Base-by-base conservation (phyloP, 805 yeast genomes). In the Groenewaldozyma tartarivorans region DNA sequence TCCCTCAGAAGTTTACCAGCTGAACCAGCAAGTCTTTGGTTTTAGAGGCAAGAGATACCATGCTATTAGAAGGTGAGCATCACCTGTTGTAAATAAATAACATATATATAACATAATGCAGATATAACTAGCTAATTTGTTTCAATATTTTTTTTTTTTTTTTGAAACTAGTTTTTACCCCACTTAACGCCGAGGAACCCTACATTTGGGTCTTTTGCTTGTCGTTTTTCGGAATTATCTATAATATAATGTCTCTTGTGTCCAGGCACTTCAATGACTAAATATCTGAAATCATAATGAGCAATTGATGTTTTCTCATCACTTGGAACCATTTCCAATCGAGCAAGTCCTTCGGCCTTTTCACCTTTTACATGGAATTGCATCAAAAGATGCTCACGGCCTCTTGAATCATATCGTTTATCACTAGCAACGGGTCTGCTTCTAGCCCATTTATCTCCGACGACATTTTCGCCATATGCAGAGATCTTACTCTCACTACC, bases 11-110 rank as follows among this genome's bases (percentile, higher is more conserved):
- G 84, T 86, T 13, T 90, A 81, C 69, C 95, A 84, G 66, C 82
- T 84, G 58, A 92, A 92, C 67, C 87, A 84, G 69, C 77, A 79
- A 57, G 64, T 92, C 42, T 88, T 86, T 62, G 98, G 90, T 7
- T 75, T 88, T 62, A 79, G 98, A 66, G 97, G 98, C 51, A 92
- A 90, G 71, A 76, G 98, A 59, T 92, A 92, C 65, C 96, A 88
- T 55, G 95, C 96, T 33, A 71, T 83, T 50, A 40, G 49, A 17
- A 43, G 35, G 9, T 47, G 35, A 26, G n/a, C 9, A 13, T 17
- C 11, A 13, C 15, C 11, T 24, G 18, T 6, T 39, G 42, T 39
- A 39, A 31, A 39, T 39, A 39, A 34, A 20, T 35, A 11, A 34
- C 13, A 34, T 34, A 34, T 34, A 34, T 11, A 17, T 34, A 18